These are phyloP conservation scores for Diplodia mutila DNA, from an alignment of 2,329 filamentous ascomycete species.

Conservation along the genomic window DNA sequence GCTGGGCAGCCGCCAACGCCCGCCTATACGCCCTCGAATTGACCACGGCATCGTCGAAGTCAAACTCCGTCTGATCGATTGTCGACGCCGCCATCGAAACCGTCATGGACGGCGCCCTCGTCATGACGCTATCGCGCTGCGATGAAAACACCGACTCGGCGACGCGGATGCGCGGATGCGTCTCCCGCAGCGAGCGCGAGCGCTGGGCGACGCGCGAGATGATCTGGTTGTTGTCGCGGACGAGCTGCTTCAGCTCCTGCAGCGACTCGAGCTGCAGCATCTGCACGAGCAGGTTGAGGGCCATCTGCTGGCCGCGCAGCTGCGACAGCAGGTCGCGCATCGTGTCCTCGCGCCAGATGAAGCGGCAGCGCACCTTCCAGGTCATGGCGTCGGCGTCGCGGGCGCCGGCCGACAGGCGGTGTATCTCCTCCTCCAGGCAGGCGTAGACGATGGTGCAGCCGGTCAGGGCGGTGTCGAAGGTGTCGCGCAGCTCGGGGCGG, in stretches of 20 bases:
- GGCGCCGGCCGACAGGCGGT: constrained; percentile 32
- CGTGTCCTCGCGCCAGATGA: constrained; percentile 39
- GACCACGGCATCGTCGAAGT: constrained; percentile 39
- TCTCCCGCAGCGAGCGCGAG: constrained; percentile 34
- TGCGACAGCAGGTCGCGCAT: constrained; percentile 41
- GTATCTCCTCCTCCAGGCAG: constrained; percentile 40
- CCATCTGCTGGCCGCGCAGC: constrained; percentile 40
- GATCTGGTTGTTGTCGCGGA: constrained; percentile 36
- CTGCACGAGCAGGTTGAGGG: constrained; percentile 39
- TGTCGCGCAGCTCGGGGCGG: constrained; percentile 38
- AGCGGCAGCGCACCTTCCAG: constrained; percentile 35
- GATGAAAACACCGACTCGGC: constrained; percentile 33
- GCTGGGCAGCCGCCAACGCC: constrained; percentile 33
- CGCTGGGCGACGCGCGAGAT: constrained; percentile 36
- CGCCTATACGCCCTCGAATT: constrained; percentile 39
- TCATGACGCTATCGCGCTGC: constrained; percentile 27
- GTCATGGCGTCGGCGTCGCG: constrained; percentile 31
- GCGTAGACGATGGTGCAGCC: constrained; percentile 40
- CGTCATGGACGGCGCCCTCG: constrained; percentile 29
- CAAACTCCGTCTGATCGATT: constrained; percentile 34
- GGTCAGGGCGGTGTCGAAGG: constrained; percentile 39
- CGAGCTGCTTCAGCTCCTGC: constrained; percentile 37
- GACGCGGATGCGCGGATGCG: constrained; percentile 36
- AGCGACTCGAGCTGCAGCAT: constrained; percentile 43
- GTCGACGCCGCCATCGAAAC: constrained; percentile 28